These are phyloP conservation scores for Xylaria sp. DNA, from an alignment of 2,329 filamentous ascomycete species.

Conservation along the genomic window DNA sequence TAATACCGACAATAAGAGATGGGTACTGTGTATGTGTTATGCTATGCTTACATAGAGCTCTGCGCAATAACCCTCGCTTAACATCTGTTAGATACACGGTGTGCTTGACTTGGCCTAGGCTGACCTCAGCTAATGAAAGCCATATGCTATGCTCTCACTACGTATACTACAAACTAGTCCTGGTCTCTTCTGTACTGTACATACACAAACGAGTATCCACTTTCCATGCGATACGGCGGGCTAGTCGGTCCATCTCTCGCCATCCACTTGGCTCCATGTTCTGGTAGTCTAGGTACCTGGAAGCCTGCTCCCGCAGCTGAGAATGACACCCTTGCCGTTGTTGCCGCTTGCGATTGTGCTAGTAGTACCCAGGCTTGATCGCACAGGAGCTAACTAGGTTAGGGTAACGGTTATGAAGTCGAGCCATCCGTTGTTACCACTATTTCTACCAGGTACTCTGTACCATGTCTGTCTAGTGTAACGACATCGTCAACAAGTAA, in stretches of 20 bases:
- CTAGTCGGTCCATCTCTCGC: conserved; percentile 36
- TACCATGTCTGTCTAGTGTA: conserved; percentile 37
- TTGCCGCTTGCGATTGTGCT: conserved; percentile 40
- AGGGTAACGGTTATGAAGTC: conserved; percentile 39
- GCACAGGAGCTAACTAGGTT: conserved; percentile 30
- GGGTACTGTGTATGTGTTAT: not conserved
- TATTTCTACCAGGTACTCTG: conserved; percentile 28
- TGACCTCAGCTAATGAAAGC: conserved; percentile 31
- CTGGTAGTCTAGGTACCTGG: conserved; percentile 31
- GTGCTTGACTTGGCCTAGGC: conserved; percentile 28
- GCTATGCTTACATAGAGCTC: conserved; percentile 16
- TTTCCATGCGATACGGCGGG: conserved; percentile 36
- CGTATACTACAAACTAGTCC: not conserved
- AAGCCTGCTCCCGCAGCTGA: conserved; percentile 41
- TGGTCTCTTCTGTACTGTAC: conserved; percentile 7
- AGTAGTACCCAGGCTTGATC: conserved; percentile 32
- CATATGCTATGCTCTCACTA: conserved; percentile 13
- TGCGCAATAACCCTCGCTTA: conserved; percentile 27
- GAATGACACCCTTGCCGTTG: conserved; percentile 45
- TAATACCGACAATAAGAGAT: conserved; percentile 17
- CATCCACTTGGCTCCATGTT: conserved; percentile 32
- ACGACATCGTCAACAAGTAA: conserved; percentile 39
- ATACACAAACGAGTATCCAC: conserved; percentile 30
- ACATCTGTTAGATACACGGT: conserved; percentile 24
- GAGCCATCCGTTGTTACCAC: conserved; percentile 40